Evolutionary conservation across 306 rosid genomes (phyloP).

Genomic region (Castanopsis chinensis): DNA sequence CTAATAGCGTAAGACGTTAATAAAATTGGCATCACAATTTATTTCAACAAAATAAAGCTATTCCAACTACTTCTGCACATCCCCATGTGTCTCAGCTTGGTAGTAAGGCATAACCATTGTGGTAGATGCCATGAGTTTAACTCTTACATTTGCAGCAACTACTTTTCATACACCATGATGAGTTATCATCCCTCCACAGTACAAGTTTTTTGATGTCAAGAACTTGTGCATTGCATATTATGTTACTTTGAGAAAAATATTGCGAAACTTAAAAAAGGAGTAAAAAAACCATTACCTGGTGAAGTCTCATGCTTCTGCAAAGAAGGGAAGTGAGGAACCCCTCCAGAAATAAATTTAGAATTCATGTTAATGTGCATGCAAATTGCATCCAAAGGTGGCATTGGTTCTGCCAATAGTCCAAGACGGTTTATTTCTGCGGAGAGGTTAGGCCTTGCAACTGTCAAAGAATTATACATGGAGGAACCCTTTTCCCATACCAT

Average conservation of each 20-base stretch:
- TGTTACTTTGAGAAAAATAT: not conserved
- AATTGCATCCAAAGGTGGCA: constrained; percentile 96
- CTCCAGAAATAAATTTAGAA: constrained; percentile 77
- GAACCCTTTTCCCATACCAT: constrained; percentile 99
- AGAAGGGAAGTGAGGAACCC: constrained; percentile 63
- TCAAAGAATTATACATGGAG: constrained; percentile 94
- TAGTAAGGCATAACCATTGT: not conserved
- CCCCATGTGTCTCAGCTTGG: not conserved
- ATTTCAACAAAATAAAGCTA: constrained; percentile 11
- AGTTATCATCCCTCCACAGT: not conserved
- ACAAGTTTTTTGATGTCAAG: not conserved
- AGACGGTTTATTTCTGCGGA: constrained; percentile 81
- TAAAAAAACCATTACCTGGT: constrained; percentile 49
- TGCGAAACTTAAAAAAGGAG: constrained; percentile 13
- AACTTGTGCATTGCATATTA: not conserved
- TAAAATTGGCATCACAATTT: constrained; percentile 2
- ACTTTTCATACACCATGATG: not conserved
- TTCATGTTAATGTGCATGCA: constrained; percentile 61
- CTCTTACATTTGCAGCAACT: not conserved
- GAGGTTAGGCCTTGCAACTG: constrained; percentile 82
- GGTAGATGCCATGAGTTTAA: not conserved
- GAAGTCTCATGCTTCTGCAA: constrained; percentile 68
- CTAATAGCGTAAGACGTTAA: constrained; percentile 5
- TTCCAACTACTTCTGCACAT: not conserved
- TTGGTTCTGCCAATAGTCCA: constrained; percentile 86